Evolutionary conservation across 305 asterid species (phyloP).

Genomic region (Fraxinus baroniana): DNA sequence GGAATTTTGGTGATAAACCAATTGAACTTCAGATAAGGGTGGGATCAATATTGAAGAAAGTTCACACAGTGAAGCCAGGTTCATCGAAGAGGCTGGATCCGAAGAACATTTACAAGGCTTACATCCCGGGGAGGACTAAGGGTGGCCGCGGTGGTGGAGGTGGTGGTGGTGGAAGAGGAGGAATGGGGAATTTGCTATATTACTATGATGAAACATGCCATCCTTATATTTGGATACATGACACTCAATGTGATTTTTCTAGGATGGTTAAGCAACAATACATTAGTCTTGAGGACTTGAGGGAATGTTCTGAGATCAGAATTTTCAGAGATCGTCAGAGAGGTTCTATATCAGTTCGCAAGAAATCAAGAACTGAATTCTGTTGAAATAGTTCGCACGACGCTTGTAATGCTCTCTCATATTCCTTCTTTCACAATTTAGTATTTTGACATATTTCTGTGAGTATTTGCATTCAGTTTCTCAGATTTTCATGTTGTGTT

Average conservation of each 20-base stretch:
- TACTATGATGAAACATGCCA: slow-evolving; percentile 84
- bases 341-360: slow-evolving; percentile 68
- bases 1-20: slow-evolving; percentile 67
- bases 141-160: slow-evolving; percentile 33
- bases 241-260: slow-evolving; percentile 58
- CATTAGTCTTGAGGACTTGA: slow-evolving; percentile 76
- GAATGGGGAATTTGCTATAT: slow-evolving; percentile 58
- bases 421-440: neutral
- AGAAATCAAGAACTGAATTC: slow-evolving; percentile 61
- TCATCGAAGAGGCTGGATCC: slow-evolving; percentile 70
- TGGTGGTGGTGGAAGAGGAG: slow-evolving; percentile 44
- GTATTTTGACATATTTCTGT: neutral
- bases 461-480: neutral
- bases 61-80: slow-evolving; percentile 69
- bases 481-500: neutral
- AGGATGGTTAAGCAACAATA: slow-evolving; percentile 91
- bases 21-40: slow-evolving; percentile 77
- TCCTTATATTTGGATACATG: slow-evolving; percentile 88
- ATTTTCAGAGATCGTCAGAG: slow-evolving; percentile 74
- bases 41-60: slow-evolving; percentile 73
- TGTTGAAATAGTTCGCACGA: slow-evolving; percentile 37
- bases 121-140: slow-evolving; percentile 57
- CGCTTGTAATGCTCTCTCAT: neutral
- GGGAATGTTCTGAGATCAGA: slow-evolving; percentile 70
- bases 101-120: slow-evolving; percentile 79